Conservation (phyloP, 495 filamentous ascomycete genomes). For the Penicillium tannophilum region DNA sequence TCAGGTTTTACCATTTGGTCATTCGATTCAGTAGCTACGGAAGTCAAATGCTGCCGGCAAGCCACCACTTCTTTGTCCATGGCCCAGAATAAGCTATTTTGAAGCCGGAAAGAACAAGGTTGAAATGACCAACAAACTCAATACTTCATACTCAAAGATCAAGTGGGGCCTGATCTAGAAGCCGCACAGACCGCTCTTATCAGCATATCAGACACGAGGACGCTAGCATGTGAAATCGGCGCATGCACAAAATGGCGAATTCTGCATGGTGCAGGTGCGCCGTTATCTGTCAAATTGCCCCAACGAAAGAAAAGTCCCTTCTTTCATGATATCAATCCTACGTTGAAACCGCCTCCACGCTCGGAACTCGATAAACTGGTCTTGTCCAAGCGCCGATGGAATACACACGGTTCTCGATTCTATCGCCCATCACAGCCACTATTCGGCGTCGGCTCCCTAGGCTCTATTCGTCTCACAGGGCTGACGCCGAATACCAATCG, state of each 20-base stretch:
- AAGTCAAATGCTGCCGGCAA: no score
- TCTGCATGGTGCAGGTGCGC: constrained; percentile 11
- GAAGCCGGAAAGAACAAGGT: no score
- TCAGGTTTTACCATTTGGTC: no score
- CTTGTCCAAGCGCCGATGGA: constrained; percentile 15
- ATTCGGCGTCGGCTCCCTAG: constrained; percentile 36
- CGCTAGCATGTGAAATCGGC: constrained; percentile 24
- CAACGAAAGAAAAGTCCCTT: constrained; percentile 4
- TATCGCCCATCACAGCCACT: constrained; percentile 33
- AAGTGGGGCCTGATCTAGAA: constrained; percentile 2
- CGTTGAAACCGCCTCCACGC: neutral
- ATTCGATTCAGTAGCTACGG: no score
- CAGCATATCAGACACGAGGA: constrained; percentile 22
- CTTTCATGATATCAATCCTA: neutral
- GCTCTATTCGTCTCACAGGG: constrained; percentile 27
- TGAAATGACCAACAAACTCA: no score
- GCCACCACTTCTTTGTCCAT: no score
- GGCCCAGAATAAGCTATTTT: no score
- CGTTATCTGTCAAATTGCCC: constrained; percentile 24
- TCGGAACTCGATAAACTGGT: neutral
- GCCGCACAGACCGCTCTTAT: constrained; percentile 15
- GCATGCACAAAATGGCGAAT: constrained; percentile 19
- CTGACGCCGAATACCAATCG: constrained; percentile 14
- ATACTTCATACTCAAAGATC: neutral
- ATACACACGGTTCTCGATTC: constrained; percentile 32